These are phyloP conservation scores for Croton laevigatus DNA, from an alignment of 441 rosid species.

Conservation along the genomic window DNA sequence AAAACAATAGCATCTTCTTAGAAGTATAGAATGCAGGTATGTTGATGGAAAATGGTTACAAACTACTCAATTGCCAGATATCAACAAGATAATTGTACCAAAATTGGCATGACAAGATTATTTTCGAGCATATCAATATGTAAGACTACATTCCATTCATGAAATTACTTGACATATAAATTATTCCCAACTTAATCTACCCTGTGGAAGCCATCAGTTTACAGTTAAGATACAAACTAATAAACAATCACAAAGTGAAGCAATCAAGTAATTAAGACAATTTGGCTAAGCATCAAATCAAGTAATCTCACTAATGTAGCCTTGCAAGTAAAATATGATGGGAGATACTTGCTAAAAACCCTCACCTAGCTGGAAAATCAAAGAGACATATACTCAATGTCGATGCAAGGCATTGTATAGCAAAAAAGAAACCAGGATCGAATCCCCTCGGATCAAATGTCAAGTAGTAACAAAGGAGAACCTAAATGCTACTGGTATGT, in stretches of 20 bases:
- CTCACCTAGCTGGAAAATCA: not conserved
- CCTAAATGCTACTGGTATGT: not conserved
- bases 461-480: not conserved
- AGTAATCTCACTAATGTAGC: not conserved
- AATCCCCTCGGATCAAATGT: not conserved
- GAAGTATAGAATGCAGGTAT: not conserved
- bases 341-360: conserved; percentile 10
- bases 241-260: not conserved
- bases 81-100: not conserved
- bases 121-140: conserved; percentile 1
- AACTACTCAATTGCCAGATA: not conserved
- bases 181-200: not conserved
- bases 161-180: not conserved
- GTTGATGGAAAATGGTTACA: not conserved
- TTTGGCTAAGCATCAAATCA: not conserved
- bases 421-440: not conserved
- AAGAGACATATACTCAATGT: not conserved
- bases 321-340: not conserved
- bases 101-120: conserved; percentile 2
- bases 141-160: conserved; percentile 3
- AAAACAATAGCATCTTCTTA: not conserved
- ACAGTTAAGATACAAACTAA: not conserved
- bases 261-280: not conserved
- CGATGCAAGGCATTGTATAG: too few relatives aligned
- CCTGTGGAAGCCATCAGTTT: not conserved